A percentile compares a stretch with the other conserved stretches of the same genome.
Evolutionary conservation across 805 yeast genomes (phyloP).

Genomic region (Nakazawaea molendinolei): DNA sequence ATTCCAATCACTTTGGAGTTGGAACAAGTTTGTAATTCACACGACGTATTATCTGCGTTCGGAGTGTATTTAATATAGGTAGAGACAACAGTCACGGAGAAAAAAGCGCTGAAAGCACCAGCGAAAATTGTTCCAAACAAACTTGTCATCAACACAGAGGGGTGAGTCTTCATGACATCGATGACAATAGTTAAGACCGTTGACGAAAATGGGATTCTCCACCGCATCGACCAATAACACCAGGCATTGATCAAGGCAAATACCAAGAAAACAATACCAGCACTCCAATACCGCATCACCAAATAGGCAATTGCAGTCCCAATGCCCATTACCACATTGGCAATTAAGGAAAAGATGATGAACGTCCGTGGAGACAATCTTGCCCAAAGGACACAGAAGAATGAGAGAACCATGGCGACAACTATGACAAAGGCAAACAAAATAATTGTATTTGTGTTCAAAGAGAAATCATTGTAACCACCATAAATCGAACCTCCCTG

Average conservation of each 20-base stretch:
- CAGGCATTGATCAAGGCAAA: slow-evolving; percentile 60
- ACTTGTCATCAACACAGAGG: slow-evolving; percentile 60
- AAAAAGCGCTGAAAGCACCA: slow-evolving; percentile 59
- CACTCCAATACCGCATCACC: slow-evolving; percentile 63
- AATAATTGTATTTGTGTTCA: slow-evolving; percentile 71
- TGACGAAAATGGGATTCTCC: slow-evolving; percentile 69
- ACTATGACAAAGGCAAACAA: slow-evolving; percentile 61
- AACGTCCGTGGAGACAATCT: slow-evolving; percentile 59
- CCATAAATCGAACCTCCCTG: slow-evolving; percentile 62
- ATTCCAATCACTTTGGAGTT: slow-evolving; percentile 58
- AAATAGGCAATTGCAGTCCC: slow-evolving; percentile 76
- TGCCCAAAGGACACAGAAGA: slow-evolving; percentile 52
- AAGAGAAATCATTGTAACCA: slow-evolving; percentile 45
- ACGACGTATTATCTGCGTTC: slow-evolving; percentile 41
- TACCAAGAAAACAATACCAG: slow-evolving; percentile 68
- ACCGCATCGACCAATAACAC: slow-evolving; percentile 67
- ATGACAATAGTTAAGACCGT: slow-evolving; percentile 65
- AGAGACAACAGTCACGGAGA: slow-evolving; percentile 63
- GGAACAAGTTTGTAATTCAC: slow-evolving; percentile 41
- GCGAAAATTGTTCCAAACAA: slow-evolving; percentile 52
- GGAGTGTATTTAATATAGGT: slow-evolving; percentile 75
- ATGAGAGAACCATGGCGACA: slow-evolving; percentile 52
- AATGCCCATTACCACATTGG: slow-evolving; percentile 60
- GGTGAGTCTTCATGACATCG: slow-evolving; percentile 67
- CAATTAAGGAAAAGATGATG: slow-evolving; percentile 59